phyloP scores from a whole-genome alignment of 78 protist genomes.

The Bigelowiella natans region DNA sequence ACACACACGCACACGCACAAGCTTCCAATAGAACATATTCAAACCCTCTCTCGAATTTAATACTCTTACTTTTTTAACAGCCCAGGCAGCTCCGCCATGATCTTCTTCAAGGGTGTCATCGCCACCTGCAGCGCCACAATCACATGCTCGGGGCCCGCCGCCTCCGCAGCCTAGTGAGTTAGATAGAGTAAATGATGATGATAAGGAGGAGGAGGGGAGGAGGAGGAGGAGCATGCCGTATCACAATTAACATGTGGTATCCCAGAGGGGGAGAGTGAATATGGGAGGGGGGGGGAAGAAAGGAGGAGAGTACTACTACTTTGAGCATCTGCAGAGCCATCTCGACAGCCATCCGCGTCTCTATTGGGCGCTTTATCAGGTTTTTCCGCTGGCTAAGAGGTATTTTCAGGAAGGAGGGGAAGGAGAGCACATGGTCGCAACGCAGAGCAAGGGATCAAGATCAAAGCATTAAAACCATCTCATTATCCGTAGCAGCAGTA shows the following conservation, averaged over 20 bases:
- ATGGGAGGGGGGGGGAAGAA: neutral
- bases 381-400: no score
- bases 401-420: no score
- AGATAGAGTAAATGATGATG: neutral
- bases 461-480: no score
- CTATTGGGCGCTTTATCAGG: neutral
- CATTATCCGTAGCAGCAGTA: no score
- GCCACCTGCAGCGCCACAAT: neutral
- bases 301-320: neutral
- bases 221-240: no score
- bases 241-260: no score
- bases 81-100: neutral
- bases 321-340: neutral
- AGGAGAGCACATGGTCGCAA: no score
- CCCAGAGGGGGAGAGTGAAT: neutral
- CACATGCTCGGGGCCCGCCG: neutral
- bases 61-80: neutral
- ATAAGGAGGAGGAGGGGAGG: neutral
- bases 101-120: neutral
- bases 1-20: no score
- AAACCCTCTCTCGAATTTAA: no score
- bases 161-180: neutral
- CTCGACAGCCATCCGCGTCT: neutral
- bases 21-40: no score
- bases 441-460: no score